Evolutionary conservation across 1,284 basidiomycete species (phyloP), one percentile per base, ranked within the genome.

Genomic region (Irpex lacteus): DNA sequence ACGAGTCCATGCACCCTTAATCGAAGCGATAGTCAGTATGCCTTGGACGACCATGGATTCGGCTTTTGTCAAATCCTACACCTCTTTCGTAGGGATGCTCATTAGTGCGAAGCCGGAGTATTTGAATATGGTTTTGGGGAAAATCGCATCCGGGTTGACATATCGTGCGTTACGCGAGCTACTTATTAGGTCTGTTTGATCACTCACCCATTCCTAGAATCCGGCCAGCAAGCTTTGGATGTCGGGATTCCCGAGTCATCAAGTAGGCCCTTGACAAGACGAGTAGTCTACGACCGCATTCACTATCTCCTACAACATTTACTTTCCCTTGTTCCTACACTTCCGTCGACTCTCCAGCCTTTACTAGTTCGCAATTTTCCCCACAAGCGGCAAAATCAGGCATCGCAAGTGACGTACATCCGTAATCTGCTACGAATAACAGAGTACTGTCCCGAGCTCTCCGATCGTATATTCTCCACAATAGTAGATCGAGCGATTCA

Each of bases 31-130:
- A 65, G 82, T 98, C 63, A 85, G 85, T 64, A 83, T 98, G 70
- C 95, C 96, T 5, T 99, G 98, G 98, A 91, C 92, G 5, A 91
- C 90, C 5, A 87, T 95, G 78, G 94, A 96, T 69, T 86, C 85
- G 54, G 79, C 82, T 19, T 94, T 96, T 70, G 95, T 95, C 60
- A 91, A 89, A 75, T 87, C 89, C 11, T 98, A 95, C 75, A 89
- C 89, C 32, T 86, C 91, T 32, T 98, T 98, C 73, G 87, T 96
- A 55, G 94, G 94, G 54, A 94, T 96, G 79, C 86, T 99, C 47
- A 88, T 98, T 68, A 95, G 92, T 69, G 95, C 97, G n/a, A 82
- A 94, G 67, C 92, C 95, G 65, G 95, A 97, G 76, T 99, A 98
- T 80, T 84, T 98, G 37, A 90, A 89, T 40, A 83, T 92, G 65